Evolutionary conservation across 345 rosid species (phyloP), one percentile per base, ranked within the genome.

Genomic region (Eucalyptus caleyi): DNA sequence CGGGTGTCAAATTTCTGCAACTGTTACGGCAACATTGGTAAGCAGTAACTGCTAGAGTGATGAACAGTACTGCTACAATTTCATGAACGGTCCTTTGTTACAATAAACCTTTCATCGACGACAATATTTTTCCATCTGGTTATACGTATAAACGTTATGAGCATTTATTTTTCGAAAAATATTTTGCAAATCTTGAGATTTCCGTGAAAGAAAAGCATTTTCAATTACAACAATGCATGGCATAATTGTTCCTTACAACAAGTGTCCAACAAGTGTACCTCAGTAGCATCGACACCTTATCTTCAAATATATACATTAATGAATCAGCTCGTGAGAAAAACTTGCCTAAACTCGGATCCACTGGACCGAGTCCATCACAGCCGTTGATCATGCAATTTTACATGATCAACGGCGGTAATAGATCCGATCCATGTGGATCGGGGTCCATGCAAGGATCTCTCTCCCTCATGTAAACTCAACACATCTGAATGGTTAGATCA

Each of bases 171-270:
- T 56, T 56, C 1, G 3, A 11, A 24, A 56, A 56, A 56, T 10
- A 24, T 23, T 10, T 56, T 56, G 30, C 6, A 56, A 56, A 56
- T 56, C 62, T 9, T 24, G 0, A 56, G 13, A 4, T 56, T 56
- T 56, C 13, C 6, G 30, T 56, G 62, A 56, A 24, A 56, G 14
- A 56, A 56, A 56, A 56, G 14, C 69, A 62, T 62, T 11, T 16
- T n/a, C 34, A 3, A 1, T 0, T 18, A 34, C 7, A 0, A 34
- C 44, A 5, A 8, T 21, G 23, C 23, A 32, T n/a, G 23, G 24
- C 7, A 34, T 32, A 67, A 32, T 67, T 16, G 80, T 15, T 14
- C 3, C 1, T 15, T 16, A 67, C 21, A 8, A n/a, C 24, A 69
- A 34, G 44, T 18, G 24, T 69, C 12, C 34, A 27, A 27, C 69